Conservation (phyloP, 106 monocot genomes). For the Acorus gramineus region DNA sequence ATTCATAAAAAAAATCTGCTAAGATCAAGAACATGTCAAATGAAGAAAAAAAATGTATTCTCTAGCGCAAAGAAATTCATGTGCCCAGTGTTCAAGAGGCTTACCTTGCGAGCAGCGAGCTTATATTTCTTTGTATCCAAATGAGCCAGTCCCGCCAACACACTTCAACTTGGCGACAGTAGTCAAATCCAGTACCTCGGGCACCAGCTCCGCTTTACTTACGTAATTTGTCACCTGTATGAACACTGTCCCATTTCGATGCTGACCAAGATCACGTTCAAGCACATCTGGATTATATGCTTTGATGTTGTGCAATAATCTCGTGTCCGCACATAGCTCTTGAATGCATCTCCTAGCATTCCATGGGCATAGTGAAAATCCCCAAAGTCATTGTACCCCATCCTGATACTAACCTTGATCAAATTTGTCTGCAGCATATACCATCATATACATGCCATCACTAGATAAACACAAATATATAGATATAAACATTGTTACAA, state of each 20-base stretch:
- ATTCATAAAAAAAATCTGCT: too few species aligned
- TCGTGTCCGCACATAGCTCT: conserved; percentile 79
- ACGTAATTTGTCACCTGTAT: conserved; percentile 89
- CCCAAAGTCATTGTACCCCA: conserved; percentile 94
- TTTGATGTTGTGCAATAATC: conserved; percentile 99
- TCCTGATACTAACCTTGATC: conserved; percentile 95
- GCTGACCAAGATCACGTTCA: conserved; percentile 88
- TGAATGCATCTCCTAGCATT: conserved; percentile 82
- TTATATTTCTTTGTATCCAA: conserved; percentile 87
- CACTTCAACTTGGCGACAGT: conserved; percentile 61
- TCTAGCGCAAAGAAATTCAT: background rate
- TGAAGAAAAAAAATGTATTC: background rate
- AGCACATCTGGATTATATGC: conserved; percentile 91
- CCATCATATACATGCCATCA: too few species aligned
- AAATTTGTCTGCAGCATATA: conserved; percentile 65
- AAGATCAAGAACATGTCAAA: too few species aligned
- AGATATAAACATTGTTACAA: too few species aligned
- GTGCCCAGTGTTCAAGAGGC: background rate
- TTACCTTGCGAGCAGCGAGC: conserved; percentile 92
- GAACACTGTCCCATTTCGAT: conserved; percentile 76
- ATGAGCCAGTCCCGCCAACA: conserved; percentile 74
- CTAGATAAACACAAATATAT: too few species aligned
- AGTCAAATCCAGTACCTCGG: conserved; percentile 50
- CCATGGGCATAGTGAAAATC: conserved; percentile 89
- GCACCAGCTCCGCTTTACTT: conserved; percentile 82